Percentiles rank a stretch among this genome's conserved stretches.
Conservation (phyloP, 441 rosid species). For the Syzygium syzygioides region DNA sequence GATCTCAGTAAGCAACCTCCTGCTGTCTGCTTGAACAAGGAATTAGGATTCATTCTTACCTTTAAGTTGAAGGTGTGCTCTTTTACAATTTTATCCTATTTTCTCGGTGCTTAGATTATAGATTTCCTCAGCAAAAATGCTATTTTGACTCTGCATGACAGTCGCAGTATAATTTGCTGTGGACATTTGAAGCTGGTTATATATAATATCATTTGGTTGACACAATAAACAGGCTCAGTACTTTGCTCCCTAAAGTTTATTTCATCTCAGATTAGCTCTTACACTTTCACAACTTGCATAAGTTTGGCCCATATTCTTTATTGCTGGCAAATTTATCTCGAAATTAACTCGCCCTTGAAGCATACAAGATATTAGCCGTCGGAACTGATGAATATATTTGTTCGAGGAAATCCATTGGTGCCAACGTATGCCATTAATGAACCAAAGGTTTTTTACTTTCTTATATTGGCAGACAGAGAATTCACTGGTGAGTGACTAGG, state of each 20-base stretch:
- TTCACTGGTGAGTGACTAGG: background rate
- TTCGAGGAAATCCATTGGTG: background rate
- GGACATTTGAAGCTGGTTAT: background rate
- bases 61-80: conserved; percentile 73
- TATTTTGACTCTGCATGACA: background rate
- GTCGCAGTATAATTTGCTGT: background rate
- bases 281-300: background rate
- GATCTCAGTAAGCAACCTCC: conserved; percentile 92
- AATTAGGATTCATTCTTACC: conserved; percentile 73
- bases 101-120: background rate
- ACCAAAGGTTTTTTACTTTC: background rate
- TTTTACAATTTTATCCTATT: background rate
- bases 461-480: background rate
- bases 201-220: background rate
- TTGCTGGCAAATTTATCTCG: background rate
- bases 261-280: background rate
- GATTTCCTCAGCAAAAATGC: background rate
- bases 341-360: background rate
- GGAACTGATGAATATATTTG: background rate
- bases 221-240: background rate
- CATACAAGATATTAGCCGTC: background rate
- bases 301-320: background rate
- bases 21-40: conserved; percentile 92
- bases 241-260: background rate
- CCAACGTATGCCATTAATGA: background rate